A percentile compares a stretch with the other conserved stretches of the same genome.
These are phyloP conservation scores for Lagerstroemia speciosa DNA, from an alignment of 345 rosid species.

Conservation along the genomic window DNA sequence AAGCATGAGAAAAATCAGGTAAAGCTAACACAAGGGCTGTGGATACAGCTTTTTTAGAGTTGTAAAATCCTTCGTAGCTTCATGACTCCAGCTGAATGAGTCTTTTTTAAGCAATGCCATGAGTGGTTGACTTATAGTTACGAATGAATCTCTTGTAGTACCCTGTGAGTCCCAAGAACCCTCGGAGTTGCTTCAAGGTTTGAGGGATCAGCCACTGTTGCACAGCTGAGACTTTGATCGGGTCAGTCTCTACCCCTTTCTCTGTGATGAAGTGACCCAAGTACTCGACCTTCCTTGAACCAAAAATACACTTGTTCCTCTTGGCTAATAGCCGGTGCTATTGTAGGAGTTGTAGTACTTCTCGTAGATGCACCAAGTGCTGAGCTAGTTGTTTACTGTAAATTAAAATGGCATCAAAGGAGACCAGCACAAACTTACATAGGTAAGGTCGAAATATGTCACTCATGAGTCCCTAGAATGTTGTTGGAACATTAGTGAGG, in stretches of 20 bases:
- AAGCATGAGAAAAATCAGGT: not conserved
- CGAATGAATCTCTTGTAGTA: not conserved
- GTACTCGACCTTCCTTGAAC: not conserved
- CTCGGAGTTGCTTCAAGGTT: not conserved
- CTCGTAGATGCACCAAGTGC: not conserved
- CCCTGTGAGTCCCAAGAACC: not conserved
- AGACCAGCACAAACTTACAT: not conserved
- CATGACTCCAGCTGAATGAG: not conserved
- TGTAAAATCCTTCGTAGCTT: not conserved
- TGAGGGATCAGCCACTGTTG: constrained; percentile 3
- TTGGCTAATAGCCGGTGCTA: not conserved
- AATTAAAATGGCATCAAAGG: not conserved
- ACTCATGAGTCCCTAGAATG: not conserved
- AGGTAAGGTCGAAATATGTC: not conserved
- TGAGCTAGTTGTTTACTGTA: not conserved
- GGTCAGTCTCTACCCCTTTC: constrained; percentile 2
- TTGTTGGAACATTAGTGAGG: too few species aligned
- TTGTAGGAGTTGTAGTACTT: not conserved
- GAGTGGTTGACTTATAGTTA: not conserved
- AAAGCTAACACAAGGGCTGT: not conserved
- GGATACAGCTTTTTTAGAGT: not conserved
- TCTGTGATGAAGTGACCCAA: not conserved
- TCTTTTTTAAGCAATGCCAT: not conserved
- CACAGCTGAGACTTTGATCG: not conserved
- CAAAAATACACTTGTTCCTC: not conserved